Conservation (phyloP, 306 rosid genomes). For the apple (Malus domestica) region ASM211411v1 NC_041795.1:36300001-36300500, state of each 20-base stretch:
- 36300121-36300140: slow-evolving; percentile 48
- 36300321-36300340: slow-evolving; percentile 26
- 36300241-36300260: slow-evolving; percentile 48
- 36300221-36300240: slow-evolving; percentile 36
- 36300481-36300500: not conserved
- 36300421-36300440: too few species aligned
- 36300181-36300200: not conserved
- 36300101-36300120: slow-evolving; percentile 80
- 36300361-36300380: slow-evolving; percentile 26
- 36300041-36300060: slow-evolving; percentile 64
- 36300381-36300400: too few species aligned
- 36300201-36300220: not conserved
- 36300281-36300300: slow-evolving; percentile 46
- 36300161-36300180: not conserved
- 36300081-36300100: slow-evolving; percentile 66
- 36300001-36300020: slow-evolving; percentile 89
- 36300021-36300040: slow-evolving; percentile 84
- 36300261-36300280: slow-evolving; percentile 42
- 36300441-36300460: too few species aligned
- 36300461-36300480: too few species aligned
- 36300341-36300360: slow-evolving; percentile 40
- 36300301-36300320: slow-evolving; percentile 41
- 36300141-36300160: not conserved
- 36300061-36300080: slow-evolving; percentile 92
- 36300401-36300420: too few species aligned